phyloP scores from a whole-genome alignment of 306 rosid genomes.

The Quercus aquifolioides region DNA sequence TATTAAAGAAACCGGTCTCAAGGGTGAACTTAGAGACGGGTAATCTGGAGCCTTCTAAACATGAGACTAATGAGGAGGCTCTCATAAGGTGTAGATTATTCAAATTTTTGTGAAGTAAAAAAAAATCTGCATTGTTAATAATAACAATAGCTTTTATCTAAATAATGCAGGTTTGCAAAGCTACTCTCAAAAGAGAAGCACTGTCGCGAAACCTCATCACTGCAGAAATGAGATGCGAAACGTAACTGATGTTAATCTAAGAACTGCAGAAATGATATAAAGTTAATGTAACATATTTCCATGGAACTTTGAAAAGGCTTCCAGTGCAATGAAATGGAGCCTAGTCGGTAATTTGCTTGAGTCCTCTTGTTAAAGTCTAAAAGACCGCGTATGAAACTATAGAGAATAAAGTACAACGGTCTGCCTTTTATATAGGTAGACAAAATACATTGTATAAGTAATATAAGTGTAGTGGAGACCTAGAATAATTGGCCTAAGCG shows the following conservation, averaged over 20 bases:
- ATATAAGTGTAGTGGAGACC: no score
- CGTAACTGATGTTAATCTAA: neutral
- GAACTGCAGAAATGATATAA: neutral
- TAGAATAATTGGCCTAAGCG: no score
- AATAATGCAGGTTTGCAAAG: neutral
- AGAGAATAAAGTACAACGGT: no score
- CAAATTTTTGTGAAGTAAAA: no score
- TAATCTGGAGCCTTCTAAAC: neutral
- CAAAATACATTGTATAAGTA: no score
- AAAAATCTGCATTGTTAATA: neutral
- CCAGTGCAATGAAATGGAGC: neutral
- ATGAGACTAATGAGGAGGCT: slow-evolving; percentile 25
- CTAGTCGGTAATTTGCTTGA: neutral
- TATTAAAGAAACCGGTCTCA: slow-evolving; percentile 23
- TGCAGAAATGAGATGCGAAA: neutral
- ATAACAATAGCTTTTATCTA: neutral
- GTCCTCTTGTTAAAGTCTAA: neutral
- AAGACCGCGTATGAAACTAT: no score
- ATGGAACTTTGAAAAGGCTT: neutral
- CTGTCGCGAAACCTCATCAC: neutral
- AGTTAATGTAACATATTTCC: neutral
- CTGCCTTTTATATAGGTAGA: no score
- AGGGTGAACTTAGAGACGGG: slow-evolving; percentile 24
- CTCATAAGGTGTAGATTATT: slow-evolving; percentile 7
- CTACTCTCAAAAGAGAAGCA: neutral